Evolutionary conservation across 345 rosid species (phyloP), one percentile per base, ranked within the genome.

Genomic region (Mangifera indica): DNA sequence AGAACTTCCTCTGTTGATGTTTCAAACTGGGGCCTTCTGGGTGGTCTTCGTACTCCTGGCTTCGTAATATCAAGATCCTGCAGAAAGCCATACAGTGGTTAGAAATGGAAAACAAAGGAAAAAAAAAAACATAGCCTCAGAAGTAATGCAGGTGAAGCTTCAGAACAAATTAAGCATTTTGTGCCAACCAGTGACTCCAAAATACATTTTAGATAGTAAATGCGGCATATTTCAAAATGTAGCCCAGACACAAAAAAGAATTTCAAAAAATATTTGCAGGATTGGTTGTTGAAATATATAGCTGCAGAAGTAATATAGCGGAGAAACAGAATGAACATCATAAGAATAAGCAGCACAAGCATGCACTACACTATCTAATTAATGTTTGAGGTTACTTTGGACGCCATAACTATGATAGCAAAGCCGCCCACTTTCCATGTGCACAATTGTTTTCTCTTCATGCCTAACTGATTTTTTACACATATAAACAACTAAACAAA

Each of bases 1-100:
- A 89, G 78, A 76, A 80, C 97, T 82, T 89, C 93, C 49, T 74
- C 77, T 0, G 97, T 93, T 37, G 94, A 85, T 71, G 84, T 74
- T 62, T 85, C 80, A 79, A 84, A 79, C 64, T 84, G 81, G 18
- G 0, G n/a, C 22, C 67, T 76, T 79, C 24, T 74, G 24, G 55
- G 10, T 71, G 78, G 76, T 42, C 55, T 84, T 18, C 65, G 75
- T 40, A 72, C 73, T 32, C 79, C 81, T 46, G 87, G 89, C 76
- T 48, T 89, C 67, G 4, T 87, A 71, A 84, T 86, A 79, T 80
- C 88, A 29, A 87, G 78, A 79, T 87, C 89, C 97, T 90, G 79
- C 77, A 81, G 9, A 12, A 60, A 32, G 48, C 72, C 69, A 70
- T 44, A 53, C 6, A 25, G 59, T 11, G 32, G 44, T n/a, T 15